phyloP scores from a whole-genome alignment of 2,329 filamentous ascomycete genomes.

The Fusarium burgessii region DNA sequence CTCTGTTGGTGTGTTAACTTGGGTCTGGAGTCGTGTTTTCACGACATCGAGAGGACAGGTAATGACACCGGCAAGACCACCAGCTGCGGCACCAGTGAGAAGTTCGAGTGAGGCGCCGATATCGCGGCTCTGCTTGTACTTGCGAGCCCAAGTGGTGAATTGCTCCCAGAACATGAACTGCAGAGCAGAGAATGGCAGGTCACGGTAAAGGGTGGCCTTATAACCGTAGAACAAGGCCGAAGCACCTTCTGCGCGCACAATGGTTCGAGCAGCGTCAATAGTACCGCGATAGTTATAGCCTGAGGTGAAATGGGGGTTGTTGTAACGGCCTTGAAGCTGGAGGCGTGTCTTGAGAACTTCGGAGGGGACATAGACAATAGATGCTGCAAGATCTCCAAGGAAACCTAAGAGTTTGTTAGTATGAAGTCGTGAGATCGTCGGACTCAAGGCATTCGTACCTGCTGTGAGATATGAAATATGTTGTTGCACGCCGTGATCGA shows the following conservation, averaged over 20 bases:
- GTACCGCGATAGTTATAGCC: constrained; percentile 97
- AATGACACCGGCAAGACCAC: constrained; percentile 91
- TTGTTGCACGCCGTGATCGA: constrained; percentile 85
- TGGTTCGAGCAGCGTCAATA: constrained; percentile 85
- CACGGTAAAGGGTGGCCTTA: constrained; percentile 93
- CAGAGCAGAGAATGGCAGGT: constrained; percentile 93
- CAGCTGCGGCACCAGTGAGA: constrained; percentile 87
- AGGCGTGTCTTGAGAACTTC: constrained; percentile 98
- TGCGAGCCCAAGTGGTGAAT: constrained; percentile 83
- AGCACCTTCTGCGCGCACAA: constrained; percentile 84
- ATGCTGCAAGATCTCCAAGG: constrained; percentile 90
- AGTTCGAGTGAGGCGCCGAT: constrained; percentile 90
- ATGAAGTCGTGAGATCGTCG: no score
- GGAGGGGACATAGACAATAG: constrained; percentile 93
- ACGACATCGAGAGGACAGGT: constrained; percentile 98
- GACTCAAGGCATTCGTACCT: constrained; percentile 62
- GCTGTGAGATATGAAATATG: constrained; percentile 87
- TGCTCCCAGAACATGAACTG: constrained; percentile 99
- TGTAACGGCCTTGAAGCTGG: constrained; percentile 93
- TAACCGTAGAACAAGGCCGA: constrained; percentile 95
- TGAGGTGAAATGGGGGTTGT: constrained; percentile 92
- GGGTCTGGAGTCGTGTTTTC: constrained; percentile 95
- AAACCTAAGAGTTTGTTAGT: constrained; percentile 70
- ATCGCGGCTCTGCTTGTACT: constrained; percentile 82
- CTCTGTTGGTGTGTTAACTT: constrained; percentile 67